These are phyloP conservation scores for Vigna trinervia DNA, from an alignment of 306 rosid genomes.

Conservation along the genomic window DNA sequence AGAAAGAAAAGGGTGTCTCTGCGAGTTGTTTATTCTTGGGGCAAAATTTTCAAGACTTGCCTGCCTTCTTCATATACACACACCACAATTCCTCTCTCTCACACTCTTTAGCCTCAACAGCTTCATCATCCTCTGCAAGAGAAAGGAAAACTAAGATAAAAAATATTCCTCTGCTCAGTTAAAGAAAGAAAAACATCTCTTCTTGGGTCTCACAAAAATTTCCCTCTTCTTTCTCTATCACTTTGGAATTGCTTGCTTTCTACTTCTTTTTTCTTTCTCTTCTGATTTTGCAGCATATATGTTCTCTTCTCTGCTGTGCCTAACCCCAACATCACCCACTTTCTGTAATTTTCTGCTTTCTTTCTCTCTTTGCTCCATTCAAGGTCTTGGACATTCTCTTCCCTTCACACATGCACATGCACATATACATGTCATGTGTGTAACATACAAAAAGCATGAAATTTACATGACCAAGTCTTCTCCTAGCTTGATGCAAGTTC, in stretches of 20 bases:
- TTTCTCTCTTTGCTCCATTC: constrained; percentile 39
- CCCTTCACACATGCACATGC: constrained; percentile 29
- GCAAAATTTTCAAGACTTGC: constrained; percentile 45
- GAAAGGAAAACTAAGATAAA: constrained; percentile 45
- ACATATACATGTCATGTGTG: constrained; percentile 4
- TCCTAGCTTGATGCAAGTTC: constrained; percentile 18
- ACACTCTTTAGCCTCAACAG: constrained; percentile 33
- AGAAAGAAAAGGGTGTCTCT: constrained; percentile 30
- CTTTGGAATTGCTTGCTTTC: constrained; percentile 59
- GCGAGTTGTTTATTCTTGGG: constrained; percentile 36
- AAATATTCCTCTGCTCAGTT: constrained; percentile 43
- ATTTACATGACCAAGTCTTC: constrained; percentile 30
- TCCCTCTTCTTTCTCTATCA: constrained; percentile 44
- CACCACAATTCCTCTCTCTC: constrained; percentile 37
- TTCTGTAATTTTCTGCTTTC: constrained; percentile 32
- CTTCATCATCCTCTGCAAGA: constrained; percentile 3
- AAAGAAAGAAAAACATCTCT: constrained; percentile 50
- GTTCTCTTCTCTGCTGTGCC: constrained; percentile 52
- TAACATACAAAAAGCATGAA: constrained; percentile 19
- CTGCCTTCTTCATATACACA: constrained; percentile 42
- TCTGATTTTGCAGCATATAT: constrained; percentile 55
- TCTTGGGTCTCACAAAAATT: constrained; percentile 69
- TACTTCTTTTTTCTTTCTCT: constrained; percentile 41
- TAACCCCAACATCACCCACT: constrained; percentile 47
- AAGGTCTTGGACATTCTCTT: constrained; percentile 51